Percentiles rank a stretch among this genome's conserved stretches.
phyloP scores from a whole-genome alignment of 2,329 filamentous ascomycete species.

The Aureobasidium vineae region DNA sequence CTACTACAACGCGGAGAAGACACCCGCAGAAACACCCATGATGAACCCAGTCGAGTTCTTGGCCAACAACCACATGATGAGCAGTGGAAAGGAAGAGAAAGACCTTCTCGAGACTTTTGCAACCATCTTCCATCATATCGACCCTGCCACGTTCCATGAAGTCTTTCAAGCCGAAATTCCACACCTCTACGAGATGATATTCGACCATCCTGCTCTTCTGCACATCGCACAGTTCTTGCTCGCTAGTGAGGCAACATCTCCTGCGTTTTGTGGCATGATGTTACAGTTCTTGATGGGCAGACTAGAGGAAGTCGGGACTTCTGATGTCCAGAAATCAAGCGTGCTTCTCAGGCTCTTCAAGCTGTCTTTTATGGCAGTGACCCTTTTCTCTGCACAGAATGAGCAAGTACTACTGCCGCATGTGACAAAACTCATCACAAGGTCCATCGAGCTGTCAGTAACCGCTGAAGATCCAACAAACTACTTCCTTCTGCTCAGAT shows the following conservation, averaged over 20 bases:
- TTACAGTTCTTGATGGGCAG: constrained; percentile 96
- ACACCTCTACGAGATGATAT: constrained; percentile 95
- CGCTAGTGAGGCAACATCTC: constrained; percentile 96
- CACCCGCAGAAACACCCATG: constrained; percentile 67
- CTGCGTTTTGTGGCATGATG: constrained; percentile 97
- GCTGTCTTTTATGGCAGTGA: constrained; percentile 98
- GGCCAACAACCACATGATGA: constrained; percentile 92
- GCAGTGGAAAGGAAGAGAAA: constrained; percentile 93
- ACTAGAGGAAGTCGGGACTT: constrained; percentile 90
- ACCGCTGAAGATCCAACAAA: constrained; percentile 98
- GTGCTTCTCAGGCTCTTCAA: constrained; percentile 95
- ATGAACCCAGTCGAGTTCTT: constrained; percentile 86
- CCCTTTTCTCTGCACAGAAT: constrained; percentile 89
- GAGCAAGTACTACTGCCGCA: constrained; percentile 94
- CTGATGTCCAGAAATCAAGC: constrained; percentile 87
- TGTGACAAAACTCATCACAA: constrained; percentile 94
- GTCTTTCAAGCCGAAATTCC: constrained; percentile 98
- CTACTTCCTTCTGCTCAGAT: constrained; percentile 90
- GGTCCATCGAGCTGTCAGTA: constrained; percentile 93
- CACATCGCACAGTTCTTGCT: constrained; percentile 98
- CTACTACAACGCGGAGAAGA: constrained; percentile 90
- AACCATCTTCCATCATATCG: constrained; percentile 97
- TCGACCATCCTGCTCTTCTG: constrained; percentile 88
- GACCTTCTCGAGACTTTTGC: constrained; percentile 96
- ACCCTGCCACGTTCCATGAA: constrained; percentile 97